Base-by-base conservation (phyloP, 73 alveolate species). In the Paramecium bursaria region DNA sequence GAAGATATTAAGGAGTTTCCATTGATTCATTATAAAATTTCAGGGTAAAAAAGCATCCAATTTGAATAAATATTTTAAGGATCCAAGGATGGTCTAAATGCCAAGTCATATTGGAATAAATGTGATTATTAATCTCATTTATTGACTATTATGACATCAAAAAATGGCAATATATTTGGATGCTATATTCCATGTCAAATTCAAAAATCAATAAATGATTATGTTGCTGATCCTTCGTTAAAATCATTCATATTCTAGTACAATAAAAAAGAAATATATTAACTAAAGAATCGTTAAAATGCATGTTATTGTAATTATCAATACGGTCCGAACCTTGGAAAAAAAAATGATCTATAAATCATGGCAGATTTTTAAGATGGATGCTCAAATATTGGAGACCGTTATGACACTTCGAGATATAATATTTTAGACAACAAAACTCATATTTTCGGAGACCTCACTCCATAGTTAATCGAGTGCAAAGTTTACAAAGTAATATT, bases 221-320 rank as follows among this genome's bases (percentile, higher is more conserved):
- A 88, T 88, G 54, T 74, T 11, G 19, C 25, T 25, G 91, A 88
- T 74, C 14, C 29, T 6, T 1, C 73, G 14, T 80, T 31, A 31
- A 25, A 42, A 19, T 39, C 91, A 31, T 88, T 88, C 74, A 19
- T 88, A 73, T 88, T 88, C 82, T 51, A 87, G 1, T 39, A 74
- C 35, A 87, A 86, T 85, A 47, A 53, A n/a, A 88, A 85, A 2
- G 46, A 73, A 73, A 67, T 85, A 60, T 88, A 85, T 51, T 50
- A 31, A 10, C 73, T 80, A 22, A 80, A 44, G 47, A 47, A 74
- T n/a, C n/a, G n/a, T n/a, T n/a, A n/a, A n/a, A n/a, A n/a, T n/a
- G n/a, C n/a, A n/a, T n/a, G n/a, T n/a, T n/a, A n/a, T n/a, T n/a
- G n/a, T n/a, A n/a, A n/a, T n/a, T n/a, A n/a, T n/a, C n/a, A n/a